These are phyloP conservation scores for Ichthyophonus hoferi DNA, from an alignment of 208 protist genomes.

Conservation along the genomic window DNA sequence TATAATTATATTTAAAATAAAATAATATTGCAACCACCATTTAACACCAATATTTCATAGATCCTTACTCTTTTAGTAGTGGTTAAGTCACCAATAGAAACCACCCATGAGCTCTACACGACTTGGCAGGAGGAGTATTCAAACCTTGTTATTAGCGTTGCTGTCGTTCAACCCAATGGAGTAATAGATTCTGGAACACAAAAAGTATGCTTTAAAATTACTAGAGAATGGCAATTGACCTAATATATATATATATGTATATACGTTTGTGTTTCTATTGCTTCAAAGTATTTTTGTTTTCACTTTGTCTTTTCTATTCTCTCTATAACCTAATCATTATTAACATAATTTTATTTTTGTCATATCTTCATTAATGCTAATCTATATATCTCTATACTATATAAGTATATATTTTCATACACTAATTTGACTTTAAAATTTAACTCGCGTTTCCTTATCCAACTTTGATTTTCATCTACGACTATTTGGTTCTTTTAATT, in stretches of 20 bases:
- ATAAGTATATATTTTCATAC: too few species aligned
- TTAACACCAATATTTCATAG: not conserved
- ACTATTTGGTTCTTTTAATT: too few species aligned
- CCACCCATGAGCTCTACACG: not conserved
- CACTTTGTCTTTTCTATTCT: not conserved
- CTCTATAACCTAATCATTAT: too few species aligned
- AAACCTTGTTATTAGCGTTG: not conserved
- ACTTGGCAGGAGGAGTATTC: not conserved
- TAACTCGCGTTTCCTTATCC: too few species aligned
- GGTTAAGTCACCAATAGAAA: not conserved
- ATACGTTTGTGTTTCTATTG: not conserved
- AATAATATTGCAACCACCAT: too few species aligned
- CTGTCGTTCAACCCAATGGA: not conserved
- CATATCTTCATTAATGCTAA: too few species aligned
- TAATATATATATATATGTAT: not conserved
- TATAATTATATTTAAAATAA: too few species aligned
- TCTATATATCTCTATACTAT: too few species aligned
- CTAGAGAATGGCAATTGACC: too few species aligned
- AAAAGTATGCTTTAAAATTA: not conserved
- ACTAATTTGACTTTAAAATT: too few species aligned
- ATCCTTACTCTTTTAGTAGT: not conserved
- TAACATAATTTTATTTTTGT: too few species aligned
- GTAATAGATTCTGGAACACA: not conserved
- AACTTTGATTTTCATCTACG: too few species aligned
- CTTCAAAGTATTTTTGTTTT: not conserved